Evolutionary conservation across 441 rosid genomes (phyloP).

Genomic region (Syzygium syzygioides): DNA sequence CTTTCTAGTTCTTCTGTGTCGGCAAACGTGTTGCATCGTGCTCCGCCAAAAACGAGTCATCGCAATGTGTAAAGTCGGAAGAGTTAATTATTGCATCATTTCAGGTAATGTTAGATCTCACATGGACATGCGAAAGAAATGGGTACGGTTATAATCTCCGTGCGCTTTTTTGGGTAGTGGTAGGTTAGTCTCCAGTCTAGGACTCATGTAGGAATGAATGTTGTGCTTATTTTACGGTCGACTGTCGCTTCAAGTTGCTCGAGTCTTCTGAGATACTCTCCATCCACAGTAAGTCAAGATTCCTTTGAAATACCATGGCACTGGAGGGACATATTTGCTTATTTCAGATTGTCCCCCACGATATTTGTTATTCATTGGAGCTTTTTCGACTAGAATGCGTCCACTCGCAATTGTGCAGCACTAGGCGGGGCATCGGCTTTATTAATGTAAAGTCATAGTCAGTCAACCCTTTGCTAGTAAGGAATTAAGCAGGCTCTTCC

Average conservation of each 20-base stretch:
- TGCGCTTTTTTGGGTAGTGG: background rate
- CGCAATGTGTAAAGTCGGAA: background rate
- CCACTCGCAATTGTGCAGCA: background rate
- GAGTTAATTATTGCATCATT: background rate
- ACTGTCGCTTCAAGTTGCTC: background rate
- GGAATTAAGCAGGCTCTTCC: background rate
- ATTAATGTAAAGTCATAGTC: background rate
- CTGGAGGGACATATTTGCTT: background rate
- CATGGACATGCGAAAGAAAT: background rate
- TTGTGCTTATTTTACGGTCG: background rate
- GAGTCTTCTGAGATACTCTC: background rate
- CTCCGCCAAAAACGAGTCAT: background rate
- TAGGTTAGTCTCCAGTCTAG: background rate
- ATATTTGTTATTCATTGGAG: background rate
- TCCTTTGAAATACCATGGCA: background rate
- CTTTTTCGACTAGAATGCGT: background rate
- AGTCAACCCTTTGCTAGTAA: background rate
- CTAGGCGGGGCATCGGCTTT: background rate
- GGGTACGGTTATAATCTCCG: background rate
- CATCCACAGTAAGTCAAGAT: background rate
- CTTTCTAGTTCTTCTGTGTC: background rate
- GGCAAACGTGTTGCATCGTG: background rate
- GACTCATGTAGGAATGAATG: background rate
- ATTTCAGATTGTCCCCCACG: background rate
- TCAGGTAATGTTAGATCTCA: background rate